Evolutionary conservation across 2,329 filamentous ascomycete species (phyloP), one percentile per base, ranked within the genome.

Genomic region (Ceratocystis variospora): DNA sequence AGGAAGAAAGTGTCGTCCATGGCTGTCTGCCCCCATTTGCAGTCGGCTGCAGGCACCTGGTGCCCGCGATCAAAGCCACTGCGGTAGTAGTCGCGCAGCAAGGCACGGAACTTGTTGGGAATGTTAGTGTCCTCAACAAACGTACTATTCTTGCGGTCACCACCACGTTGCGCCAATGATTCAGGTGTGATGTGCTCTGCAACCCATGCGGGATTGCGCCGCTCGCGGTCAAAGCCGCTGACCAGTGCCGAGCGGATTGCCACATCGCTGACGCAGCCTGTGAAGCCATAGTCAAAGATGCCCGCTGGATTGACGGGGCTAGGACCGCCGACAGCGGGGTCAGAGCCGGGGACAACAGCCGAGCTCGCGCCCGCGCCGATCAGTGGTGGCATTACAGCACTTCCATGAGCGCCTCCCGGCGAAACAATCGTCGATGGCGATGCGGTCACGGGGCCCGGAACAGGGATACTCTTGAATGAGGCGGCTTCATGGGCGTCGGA

Each of bases 1-100:
- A 99, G 82, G 73, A 85, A 87, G 74, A 99, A 99, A 1, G 94
- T 99, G 67, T 89, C 90, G 77, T 99, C 86, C 90, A 99, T 96
- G 70, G 94, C 92, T 45, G 83, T 76, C 77, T 99, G 94, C 69
- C 86, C 89, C 92, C 94, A 99, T 78, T 95, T 96, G 66, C 89
- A 90, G 77, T 99, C 94, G 50, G 94, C 94, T 5, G 94, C 94
- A 8, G 94, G 94, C 8, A 97, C 93, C 78, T 99, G 94, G 78
- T 99, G 94, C 68, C 94, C 94, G 46, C 94, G 85, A 76, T 99
- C 94, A 76, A 95, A 99, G 72, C 94, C 94, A 48, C 87, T 92
- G 70, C 93, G 89, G 79, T 87, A 92, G 79, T 99, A 99, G 80
- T 99, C 94, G 75, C 90, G 88, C 67, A 99, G 81, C 75, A 87